Evolutionary conservation across 441 rosid genomes (phyloP).

Genomic region (Gossypium gossypioides): DNA sequence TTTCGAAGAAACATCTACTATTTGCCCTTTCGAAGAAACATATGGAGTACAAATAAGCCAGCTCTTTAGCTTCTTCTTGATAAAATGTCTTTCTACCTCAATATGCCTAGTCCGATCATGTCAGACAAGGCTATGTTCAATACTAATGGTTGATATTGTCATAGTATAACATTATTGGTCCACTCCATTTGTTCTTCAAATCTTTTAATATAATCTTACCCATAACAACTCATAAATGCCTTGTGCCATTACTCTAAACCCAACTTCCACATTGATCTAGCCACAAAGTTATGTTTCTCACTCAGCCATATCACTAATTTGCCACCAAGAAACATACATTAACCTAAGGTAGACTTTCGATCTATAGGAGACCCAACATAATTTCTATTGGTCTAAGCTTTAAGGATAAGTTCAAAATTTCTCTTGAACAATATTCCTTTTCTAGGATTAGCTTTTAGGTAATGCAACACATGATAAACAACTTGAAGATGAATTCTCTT

Average conservation of each 20-base stretch:
- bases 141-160: neutral
- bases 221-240: neutral
- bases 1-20: neutral
- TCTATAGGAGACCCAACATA: neutral
- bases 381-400: neutral
- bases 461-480: neutral
- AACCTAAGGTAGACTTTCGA: too few relatives aligned
- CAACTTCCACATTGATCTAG: neutral
- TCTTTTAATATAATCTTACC: neutral
- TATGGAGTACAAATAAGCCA: neutral
- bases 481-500: neutral
- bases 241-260: neutral
- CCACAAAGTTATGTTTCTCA: neutral
- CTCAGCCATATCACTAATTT: neutral
- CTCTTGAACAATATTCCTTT: neutral
- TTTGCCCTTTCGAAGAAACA: neutral
- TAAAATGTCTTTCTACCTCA: neutral
- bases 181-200: neutral
- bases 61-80: neutral
- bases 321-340: too few relatives aligned
- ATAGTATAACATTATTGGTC: slow-evolving; percentile 1
- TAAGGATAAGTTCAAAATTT: neutral
- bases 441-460: neutral
- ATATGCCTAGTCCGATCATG: neutral
- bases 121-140: neutral